Conservation (phyloP, 768 basidiomycete genomes). For the Tulasnella calospora region DNA sequence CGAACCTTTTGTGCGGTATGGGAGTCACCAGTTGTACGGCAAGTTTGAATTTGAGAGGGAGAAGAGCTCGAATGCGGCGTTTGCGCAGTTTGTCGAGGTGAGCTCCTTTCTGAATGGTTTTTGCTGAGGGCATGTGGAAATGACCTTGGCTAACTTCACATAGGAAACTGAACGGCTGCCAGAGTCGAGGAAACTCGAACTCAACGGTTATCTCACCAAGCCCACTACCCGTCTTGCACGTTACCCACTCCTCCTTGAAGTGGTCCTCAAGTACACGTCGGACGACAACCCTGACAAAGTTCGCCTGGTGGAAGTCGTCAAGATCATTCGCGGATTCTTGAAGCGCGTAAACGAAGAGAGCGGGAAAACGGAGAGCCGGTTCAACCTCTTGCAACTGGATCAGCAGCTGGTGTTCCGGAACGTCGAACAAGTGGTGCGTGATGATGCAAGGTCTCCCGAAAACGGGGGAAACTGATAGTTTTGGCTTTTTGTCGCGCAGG, state of each 20-base stretch:
- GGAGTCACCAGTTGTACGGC: constrained; percentile 93
- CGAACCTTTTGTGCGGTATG: constrained; percentile 89
- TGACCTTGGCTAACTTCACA: neutral
- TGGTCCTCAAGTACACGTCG: constrained; percentile 85
- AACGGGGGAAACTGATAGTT: neutral
- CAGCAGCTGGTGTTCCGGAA: constrained; percentile 85
- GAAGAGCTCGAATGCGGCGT: constrained; percentile 85
- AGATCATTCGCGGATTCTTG: constrained; percentile 75
- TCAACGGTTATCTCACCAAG: constrained; percentile 97
- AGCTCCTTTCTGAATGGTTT: constrained; percentile 32
- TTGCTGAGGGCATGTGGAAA: neutral
- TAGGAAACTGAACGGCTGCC: constrained; percentile 87
- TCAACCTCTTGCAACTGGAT: constrained; percentile 90
- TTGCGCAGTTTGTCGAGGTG: constrained; percentile 94
- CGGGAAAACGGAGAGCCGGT: constrained; percentile 92
- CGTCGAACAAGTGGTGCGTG: constrained; percentile 80
- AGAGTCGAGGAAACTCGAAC: constrained; percentile 90
- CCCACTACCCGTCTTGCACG: constrained; percentile 96
- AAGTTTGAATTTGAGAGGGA: constrained; percentile 99
- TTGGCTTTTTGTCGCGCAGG: constrained; percentile 42
- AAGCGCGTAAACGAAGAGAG: constrained; percentile 86
- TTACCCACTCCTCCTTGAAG: constrained; percentile 89
- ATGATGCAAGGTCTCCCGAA: neutral
- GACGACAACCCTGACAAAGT: constrained; percentile 85
- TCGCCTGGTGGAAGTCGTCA: constrained; percentile 68